Percentiles rank a stretch among this genome's conserved stretches.
Conservation (phyloP, 208 protist species). For the Histomonas meleagridis region DNA sequence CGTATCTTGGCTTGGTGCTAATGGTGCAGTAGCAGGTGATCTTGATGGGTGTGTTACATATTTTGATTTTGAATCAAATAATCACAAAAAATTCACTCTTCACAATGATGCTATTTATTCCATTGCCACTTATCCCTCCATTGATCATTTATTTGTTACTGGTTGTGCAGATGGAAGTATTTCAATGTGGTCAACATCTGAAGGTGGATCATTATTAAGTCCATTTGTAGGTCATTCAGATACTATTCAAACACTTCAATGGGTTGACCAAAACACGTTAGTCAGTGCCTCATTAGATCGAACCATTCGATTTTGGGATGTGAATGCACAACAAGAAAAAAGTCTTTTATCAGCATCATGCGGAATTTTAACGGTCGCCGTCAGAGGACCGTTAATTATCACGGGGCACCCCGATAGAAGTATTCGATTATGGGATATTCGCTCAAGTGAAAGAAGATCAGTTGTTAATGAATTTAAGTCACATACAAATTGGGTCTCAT, state of each 20-base stretch:
- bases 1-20: neutral
- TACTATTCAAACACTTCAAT: neutral
- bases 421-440: neutral
- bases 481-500: conserved; percentile 15
- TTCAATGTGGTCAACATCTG: neutral
- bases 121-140: neutral
- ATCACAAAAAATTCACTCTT: neutral
- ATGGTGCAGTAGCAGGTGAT: neutral
- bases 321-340: neutral
- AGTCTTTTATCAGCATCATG: neutral
- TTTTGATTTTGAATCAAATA: neutral
- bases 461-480: conserved; percentile 15
- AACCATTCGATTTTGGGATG: conserved; percentile 7
- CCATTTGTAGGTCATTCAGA: conserved; percentile 9
- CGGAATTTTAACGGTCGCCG: neutral
- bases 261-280: conserved; percentile 3
- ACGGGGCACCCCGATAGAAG: neutral
- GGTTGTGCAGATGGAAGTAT: neutral
- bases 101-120: neutral
- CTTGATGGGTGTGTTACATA: neutral
- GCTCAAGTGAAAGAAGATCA: neutral
- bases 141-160: neutral
- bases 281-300: neutral
- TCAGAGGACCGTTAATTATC: neutral
- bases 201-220: neutral